Evolutionary conservation across 768 basidiomycete genomes (phyloP), one percentile per base, ranked within the genome.

Genomic region (Royoungia palumana): DNA sequence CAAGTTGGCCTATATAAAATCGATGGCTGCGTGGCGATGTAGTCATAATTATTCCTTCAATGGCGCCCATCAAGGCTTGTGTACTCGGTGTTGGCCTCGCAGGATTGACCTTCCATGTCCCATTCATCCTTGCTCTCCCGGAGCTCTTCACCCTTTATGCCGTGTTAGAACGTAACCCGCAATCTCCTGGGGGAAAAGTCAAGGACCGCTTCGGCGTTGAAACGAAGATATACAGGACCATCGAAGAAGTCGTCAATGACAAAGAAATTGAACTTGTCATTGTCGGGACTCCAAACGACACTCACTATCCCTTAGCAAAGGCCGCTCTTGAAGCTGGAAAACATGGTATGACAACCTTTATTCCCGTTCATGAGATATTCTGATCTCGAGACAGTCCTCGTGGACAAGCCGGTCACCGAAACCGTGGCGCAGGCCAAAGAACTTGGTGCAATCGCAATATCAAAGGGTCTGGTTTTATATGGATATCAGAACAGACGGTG

Each of bases 361-460:
- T 34, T 10, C 36, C n/a, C 19, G 16, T 43, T 38, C 19, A 3
- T 46, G 32, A 35, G 27, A 11, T 46, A 14, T 43, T n/a, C 20
- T 45, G 38, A 59, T 35, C 35, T 27, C 35, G 35, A 22, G 25
- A 21, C 25, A 86, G 88, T 87, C 16, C 80, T 90, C 35, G 83
- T 90, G 32, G 89, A 90, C 60, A 91, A 91, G 62, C 89, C 89
- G 5, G 75, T 89, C 16, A 81, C 85, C 3, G 74, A 86, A 4
- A 83, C 80, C 2, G 70, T 68, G 1, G 64, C 68, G 14, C 75
- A 89, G 58, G 85, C 85, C 5, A 67, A 63, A 44, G 81, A 84
- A 51, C 79, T 91, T 24, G 77, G 75, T 13, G 64, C 65, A 12
- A 67, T 89, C 36, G 86, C 88, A 4, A 74, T 70, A 51, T 63